Percentiles rank a stretch among this genome's conserved stretches.
These are phyloP conservation scores for Salix suchowensis DNA, from an alignment of 345 rosid species.

Conservation along the genomic window DNA sequence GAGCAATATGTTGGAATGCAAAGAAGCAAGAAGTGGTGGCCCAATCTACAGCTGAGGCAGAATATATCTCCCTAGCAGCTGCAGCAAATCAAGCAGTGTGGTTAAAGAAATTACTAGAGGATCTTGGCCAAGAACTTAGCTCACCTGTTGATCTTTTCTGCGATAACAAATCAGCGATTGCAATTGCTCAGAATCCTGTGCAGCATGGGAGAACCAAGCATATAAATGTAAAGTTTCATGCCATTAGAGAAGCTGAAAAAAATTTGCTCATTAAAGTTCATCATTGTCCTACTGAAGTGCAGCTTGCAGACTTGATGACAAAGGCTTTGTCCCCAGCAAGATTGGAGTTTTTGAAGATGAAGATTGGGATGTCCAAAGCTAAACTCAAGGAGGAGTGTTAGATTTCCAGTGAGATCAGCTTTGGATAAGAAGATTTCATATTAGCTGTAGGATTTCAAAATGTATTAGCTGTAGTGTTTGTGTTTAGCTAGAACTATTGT, in stretches of 20 bases:
- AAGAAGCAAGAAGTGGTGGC: background rate
- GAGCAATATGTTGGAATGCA: background rate
- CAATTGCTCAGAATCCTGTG: background rate
- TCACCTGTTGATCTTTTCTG: background rate
- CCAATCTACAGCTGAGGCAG: background rate
- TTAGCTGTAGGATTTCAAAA: no score
- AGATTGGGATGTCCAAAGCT: background rate
- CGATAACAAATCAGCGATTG: background rate
- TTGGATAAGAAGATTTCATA: no score
- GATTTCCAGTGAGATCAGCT: no score
- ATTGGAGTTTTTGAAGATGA: no score
- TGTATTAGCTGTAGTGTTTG: no score
- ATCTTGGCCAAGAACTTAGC: no score
- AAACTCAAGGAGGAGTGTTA: background rate
- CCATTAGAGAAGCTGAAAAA: background rate
- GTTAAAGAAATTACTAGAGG: background rate
- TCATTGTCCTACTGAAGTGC: background rate
- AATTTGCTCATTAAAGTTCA: background rate
- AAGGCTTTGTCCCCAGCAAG: background rate
- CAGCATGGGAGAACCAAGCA: background rate
- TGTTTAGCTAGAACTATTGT: no score
- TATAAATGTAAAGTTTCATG: background rate
- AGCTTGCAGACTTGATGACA: background rate
- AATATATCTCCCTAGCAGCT: background rate
- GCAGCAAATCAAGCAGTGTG: background rate